These are phyloP conservation scores for Lithospermum erythrorhizon DNA, from an alignment of 257 asterid genomes.

Conservation along the genomic window DNA sequence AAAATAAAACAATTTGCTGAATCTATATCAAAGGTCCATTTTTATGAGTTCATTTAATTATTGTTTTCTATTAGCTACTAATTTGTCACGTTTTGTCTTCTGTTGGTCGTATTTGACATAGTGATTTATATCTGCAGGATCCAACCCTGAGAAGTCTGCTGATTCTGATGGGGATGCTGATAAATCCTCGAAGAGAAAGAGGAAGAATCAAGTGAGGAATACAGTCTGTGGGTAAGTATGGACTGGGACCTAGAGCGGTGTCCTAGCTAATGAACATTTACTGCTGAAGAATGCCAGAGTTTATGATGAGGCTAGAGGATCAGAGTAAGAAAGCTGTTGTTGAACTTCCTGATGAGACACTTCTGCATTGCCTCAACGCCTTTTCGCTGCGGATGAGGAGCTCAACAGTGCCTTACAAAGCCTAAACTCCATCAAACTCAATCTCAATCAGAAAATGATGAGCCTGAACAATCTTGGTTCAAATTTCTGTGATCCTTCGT, in stretches of 20 bases:
- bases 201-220: slow-evolving; percentile 96
- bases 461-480: slow-evolving; percentile 8
- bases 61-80: background rate
- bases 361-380: slow-evolving; percentile 30
- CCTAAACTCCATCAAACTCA: slow-evolving; percentile 6
- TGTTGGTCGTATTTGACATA: background rate
- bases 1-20: no score
- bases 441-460: slow-evolving; percentile 6
- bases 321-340: slow-evolving; percentile 88
- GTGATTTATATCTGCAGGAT: slow-evolving; percentile 17
- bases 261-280: no score
- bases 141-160: slow-evolving; percentile 21
- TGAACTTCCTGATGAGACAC: slow-evolving; percentile 75
- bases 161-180: slow-evolving; percentile 53
- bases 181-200: slow-evolving; percentile 68
- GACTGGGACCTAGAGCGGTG: no score
- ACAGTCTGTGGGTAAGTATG: no score
- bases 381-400: no score
- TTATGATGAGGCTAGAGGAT: slow-evolving; percentile 95
- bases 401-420: slow-evolving; percentile 16
- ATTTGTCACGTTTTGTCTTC: background rate
- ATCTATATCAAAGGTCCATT: background rate
- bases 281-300: slow-evolving; percentile 99
- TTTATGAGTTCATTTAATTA: no score
- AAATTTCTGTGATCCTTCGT: slow-evolving; percentile 26